Evolutionary conservation across 2,329 filamentous ascomycete genomes (phyloP), one percentile per base, ranked within the genome.

Genomic region (Talaromyces sp.): DNA sequence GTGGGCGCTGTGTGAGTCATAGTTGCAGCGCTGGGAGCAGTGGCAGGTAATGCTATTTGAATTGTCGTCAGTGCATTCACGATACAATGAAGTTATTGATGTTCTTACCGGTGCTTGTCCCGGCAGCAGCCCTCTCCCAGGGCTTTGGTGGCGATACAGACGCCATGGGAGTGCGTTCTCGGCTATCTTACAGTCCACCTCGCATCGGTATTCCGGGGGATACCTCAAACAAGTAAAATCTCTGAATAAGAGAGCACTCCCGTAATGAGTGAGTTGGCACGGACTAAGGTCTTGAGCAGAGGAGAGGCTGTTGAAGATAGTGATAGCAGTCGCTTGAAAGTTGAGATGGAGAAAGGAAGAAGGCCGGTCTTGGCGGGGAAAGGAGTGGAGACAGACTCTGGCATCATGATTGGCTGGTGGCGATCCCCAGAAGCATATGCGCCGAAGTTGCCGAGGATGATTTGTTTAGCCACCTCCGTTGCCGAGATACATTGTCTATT

Each of bases 121-220:
- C 59, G 58, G 80, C 80, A 75, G 87, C 88, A 64, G 87, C 83
- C 74, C 88, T 84, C 78, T 99, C 94, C 94, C 94, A 99, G 48
- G 94, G 94, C 78, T 99, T 99, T 57, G 94, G 94, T 70, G 94
- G 94, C 74, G 93, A 97, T 63, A 79, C 78, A 64, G 81, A 77
- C 68, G 82, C 81, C 81, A 85, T 84, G 63, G 66, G 62, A 63
- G 65, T 59, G 60, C 40, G 39, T 53, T 37, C 53, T 39, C 48
- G 37, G 37, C 31, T 48, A 40, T 19, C 55, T 62, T 59, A 68
- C 63, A 69, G 57, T 10, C 10, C 25, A 33, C 17, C 35, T 50
- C 5, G 36, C 54, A 56, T 56, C 22, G 22, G 54, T 50, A 2
- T 33, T 6, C 4, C 4, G 17, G 11, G 19, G 3, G 28, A 33